Conservation (phyloP, 345 rosid species). For the Gossypium rotundifolium region DNA sequence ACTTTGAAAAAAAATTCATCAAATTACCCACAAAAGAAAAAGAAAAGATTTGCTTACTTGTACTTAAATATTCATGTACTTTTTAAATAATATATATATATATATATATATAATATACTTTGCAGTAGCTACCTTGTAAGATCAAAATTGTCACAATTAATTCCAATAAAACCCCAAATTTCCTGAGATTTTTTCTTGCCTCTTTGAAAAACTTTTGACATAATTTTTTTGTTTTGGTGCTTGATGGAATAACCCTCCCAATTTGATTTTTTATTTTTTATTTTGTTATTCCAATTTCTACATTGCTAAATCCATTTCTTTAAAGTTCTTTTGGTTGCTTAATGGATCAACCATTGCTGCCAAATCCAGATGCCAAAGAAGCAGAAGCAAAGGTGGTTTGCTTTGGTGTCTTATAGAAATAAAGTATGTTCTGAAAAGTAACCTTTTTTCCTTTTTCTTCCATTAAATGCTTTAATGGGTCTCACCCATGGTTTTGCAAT, state of each 20-base stretch:
- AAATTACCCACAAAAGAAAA: not conserved
- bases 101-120: not conserved
- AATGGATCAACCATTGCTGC: not conserved
- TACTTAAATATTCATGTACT: not conserved
- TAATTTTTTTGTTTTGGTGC: not conserved
- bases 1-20: too few species aligned
- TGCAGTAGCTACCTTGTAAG: not conserved
- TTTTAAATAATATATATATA: not conserved
- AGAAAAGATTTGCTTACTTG: not conserved
- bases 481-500: not conserved
- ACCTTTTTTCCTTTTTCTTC: not conserved
- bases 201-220: not conserved
- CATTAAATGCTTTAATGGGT: not conserved
- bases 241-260: not conserved
- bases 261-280: too few species aligned
- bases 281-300: not conserved
- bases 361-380: not conserved
- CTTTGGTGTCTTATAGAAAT: constrained; percentile 18
- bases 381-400: not conserved
- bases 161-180: not conserved
- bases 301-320: not conserved
- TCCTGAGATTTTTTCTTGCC: not conserved
- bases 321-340: not conserved
- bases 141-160: constrained; percentile 1
- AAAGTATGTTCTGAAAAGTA: constrained; percentile 13